A percentile compares a stretch with the other conserved stretches of the same genome.
These are phyloP conservation scores for Hansenula anomala DNA, from an alignment of 1,139 yeast species.

Conservation along the genomic window DNA sequence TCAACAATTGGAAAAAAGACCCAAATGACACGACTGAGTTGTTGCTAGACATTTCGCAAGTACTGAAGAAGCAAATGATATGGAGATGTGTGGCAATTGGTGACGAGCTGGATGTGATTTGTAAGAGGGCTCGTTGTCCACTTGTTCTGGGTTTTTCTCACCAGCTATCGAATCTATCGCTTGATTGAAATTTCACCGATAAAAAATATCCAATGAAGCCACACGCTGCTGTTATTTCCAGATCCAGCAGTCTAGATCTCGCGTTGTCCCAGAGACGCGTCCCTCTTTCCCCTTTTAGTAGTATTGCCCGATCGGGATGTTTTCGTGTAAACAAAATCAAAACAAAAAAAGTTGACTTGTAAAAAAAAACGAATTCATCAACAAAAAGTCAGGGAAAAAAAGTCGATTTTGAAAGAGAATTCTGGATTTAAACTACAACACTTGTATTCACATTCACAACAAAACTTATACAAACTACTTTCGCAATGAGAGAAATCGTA, in stretches of 20 bases:
- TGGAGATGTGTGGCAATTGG: too few relatives aligned
- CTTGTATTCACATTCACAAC: not conserved
- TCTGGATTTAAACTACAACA: not conserved
- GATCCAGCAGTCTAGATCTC: not conserved
- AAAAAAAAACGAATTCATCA: not conserved
- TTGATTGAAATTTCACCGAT: too few relatives aligned
- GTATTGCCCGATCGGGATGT: not conserved
- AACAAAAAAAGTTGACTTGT: slow-evolving; percentile 2
- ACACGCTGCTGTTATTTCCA: too few relatives aligned
- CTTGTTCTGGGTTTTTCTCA: too few relatives aligned
- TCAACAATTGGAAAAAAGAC: slow-evolving; percentile 6
- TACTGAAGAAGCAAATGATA: too few relatives aligned
- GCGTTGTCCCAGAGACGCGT: slow-evolving; percentile 1
- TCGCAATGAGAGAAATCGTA: slow-evolving; percentile 3
- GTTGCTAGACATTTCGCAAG: not conserved
- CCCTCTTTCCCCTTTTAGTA: not conserved
- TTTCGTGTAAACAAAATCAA: slow-evolving; percentile 1
- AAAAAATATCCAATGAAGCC: too few relatives aligned
- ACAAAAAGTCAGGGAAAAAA: not conserved
- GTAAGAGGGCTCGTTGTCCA: too few relatives aligned
- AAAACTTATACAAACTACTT: not conserved
- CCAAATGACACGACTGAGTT: slow-evolving; percentile 3
- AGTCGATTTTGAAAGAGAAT: not conserved
- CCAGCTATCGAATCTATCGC: too few relatives aligned
- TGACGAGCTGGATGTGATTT: not conserved